phyloP scores from a whole-genome alignment of 1,139 yeast species.

The Yamadazyma atlantica region DNA sequence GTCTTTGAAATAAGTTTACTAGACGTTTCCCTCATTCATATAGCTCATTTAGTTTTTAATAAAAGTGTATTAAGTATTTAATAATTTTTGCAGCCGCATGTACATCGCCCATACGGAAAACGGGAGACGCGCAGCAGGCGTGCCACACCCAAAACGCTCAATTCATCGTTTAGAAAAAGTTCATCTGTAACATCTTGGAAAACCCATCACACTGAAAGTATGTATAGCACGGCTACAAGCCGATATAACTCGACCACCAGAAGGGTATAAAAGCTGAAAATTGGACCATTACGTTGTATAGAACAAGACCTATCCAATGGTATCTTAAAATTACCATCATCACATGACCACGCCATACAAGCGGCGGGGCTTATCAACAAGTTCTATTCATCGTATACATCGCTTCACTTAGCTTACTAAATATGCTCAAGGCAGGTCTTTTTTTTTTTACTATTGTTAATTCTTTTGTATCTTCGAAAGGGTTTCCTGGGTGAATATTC shows the following conservation, averaged over 20 bases:
- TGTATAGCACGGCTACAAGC: neutral
- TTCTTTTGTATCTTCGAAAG: too few species aligned
- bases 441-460: neutral
- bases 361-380: too few species aligned
- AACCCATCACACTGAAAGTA: conserved; percentile 1
- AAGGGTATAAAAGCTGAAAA: neutral
- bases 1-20: conserved; percentile 74
- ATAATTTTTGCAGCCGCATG: neutral
- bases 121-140: too few species aligned
- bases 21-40: too few species aligned
- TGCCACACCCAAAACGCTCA: neutral
- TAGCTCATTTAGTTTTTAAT: too few species aligned
- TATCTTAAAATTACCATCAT: too few species aligned
- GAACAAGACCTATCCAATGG: neutral
- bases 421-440: neutral
- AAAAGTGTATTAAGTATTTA: too few species aligned
- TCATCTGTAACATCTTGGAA: neutral
- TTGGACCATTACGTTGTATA: neutral
- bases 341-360: too few species aligned
- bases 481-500: neutral
- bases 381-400: neutral
- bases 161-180: conserved; percentile 2
- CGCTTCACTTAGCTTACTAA: neutral
- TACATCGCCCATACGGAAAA: neutral
- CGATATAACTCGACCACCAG: neutral